Evolutionary conservation across 1,139 yeast genomes (phyloP), one percentile per base, ranked within the genome.

Genomic region (Candida dubliniensis): DNA sequence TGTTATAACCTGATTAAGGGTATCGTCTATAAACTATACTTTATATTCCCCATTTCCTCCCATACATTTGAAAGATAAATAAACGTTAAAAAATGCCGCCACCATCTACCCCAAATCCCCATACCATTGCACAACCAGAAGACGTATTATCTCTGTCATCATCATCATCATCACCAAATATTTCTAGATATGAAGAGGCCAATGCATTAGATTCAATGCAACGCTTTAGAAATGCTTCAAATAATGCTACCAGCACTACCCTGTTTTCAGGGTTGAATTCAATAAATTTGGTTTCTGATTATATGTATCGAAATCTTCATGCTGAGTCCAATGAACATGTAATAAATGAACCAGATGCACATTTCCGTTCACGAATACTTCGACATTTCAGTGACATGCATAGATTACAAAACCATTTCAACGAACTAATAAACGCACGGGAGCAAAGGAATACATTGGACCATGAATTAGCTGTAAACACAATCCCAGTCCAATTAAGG

Each of bases 401-500:
- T 30, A 14, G 54, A 34, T 33, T 49, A 14, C 51, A 51, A 23
- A 41, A 31, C 25, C 50, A 47, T 36, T 46, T 50, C 23, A 41
- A 49, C 38, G 40, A 38, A 27, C 38, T 49, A 18, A 33, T 49
- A 8, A 41, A 36, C 27, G 38, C 47, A 11, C 29, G 36, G 5
- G 38, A 45, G 31, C 41, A 36, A 25, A 40, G 29, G 18, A 31
- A 38, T n/a, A 40, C 42, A 44, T 7, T 13, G 2, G 34, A 37
- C n/a, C 43, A 43, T 15, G 41, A 43, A 23, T 31, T 46, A 12
- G 47, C 35, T 15, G 10, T 44, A 14, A 42, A 34, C 32, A 34
- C 37, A 32, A 49, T 51, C 3, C 54, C 54, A 4, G n/a, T 43
- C 2, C 53, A 49, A 25, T 42, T 51, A 18, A 39, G 52, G 37